A percentile compares a stretch with the other conserved stretches of the same genome.
These are phyloP conservation scores for Alternaria triticimaculans DNA, from an alignment of 2,329 filamentous ascomycete species.

Conservation along the genomic window DNA sequence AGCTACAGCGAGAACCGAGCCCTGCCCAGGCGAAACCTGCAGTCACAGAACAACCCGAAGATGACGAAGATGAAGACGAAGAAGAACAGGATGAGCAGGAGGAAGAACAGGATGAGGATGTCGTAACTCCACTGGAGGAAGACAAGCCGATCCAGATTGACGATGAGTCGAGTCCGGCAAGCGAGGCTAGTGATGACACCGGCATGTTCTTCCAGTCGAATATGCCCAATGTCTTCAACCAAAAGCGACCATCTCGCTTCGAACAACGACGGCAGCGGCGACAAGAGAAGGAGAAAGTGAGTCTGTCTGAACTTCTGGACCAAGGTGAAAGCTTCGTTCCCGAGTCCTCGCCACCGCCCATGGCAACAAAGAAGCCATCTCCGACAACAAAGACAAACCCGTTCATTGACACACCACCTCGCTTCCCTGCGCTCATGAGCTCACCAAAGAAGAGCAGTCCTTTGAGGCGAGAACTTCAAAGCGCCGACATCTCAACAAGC, in stretches of 20 bases:
- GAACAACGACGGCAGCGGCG: conserved; percentile 31
- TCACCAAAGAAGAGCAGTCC: conserved; percentile 46
- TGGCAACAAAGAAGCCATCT: conserved; percentile 22
- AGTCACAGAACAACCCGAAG: background rate
- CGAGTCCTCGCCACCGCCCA: conserved; percentile 39
- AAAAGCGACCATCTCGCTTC: conserved; percentile 21
- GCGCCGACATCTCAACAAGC: conserved; percentile 33
- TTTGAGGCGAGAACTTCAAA: conserved; percentile 38
- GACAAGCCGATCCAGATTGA: conserved; percentile 15
- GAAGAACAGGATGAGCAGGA: conserved; percentile 21
- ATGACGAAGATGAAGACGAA: conserved; percentile 25
- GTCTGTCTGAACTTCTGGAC: conserved; percentile 40
- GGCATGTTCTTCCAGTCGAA: conserved; percentile 48
- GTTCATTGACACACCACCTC: conserved; percentile 42
- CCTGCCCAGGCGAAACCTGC: conserved; percentile 7
- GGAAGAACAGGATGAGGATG: conserved; percentile 17
- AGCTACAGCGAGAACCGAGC: conserved; percentile 22
- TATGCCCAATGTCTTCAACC: conserved; percentile 35
- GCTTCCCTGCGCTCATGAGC: conserved; percentile 30
- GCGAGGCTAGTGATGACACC: conserved; percentile 45
- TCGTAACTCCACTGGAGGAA: conserved; percentile 12
- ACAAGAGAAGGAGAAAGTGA: conserved; percentile 34
- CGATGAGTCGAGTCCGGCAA: conserved; percentile 20
- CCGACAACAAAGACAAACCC: conserved; percentile 29
- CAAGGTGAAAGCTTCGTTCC: conserved; percentile 42